These are phyloP conservation scores for Cyberlindnera japonica DNA, from an alignment of 805 yeast species.

Conservation along the genomic window DNA sequence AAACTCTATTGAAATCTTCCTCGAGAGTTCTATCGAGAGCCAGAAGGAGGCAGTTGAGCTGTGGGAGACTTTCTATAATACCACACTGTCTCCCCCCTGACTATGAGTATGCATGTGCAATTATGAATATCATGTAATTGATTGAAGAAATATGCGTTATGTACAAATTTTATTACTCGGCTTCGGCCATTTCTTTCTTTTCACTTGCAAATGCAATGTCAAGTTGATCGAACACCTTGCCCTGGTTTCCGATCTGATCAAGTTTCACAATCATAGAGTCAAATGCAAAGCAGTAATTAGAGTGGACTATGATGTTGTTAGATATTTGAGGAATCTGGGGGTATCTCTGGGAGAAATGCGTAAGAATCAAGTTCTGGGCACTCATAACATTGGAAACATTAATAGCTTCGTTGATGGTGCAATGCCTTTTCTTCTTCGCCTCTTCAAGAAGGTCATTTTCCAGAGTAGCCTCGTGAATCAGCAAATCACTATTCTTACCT, in stretches of 20 bases:
- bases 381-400: slow-evolving; percentile 66
- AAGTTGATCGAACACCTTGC: slow-evolving; percentile 26
- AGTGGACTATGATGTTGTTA: slow-evolving; percentile 26
- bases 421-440: slow-evolving; percentile 78
- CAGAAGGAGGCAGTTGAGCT: slow-evolving; percentile 88
- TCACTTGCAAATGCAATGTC: slow-evolving; percentile 31
- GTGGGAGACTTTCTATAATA: slow-evolving; percentile 86
- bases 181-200: slow-evolving; percentile 22
- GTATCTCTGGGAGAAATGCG: slow-evolving; percentile 93
- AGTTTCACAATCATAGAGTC: slow-evolving; percentile 58
- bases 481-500: slow-evolving; percentile 64
- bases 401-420: slow-evolving; percentile 86
- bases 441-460: slow-evolving; percentile 75
- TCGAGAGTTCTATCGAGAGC: slow-evolving; percentile 86
- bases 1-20: slow-evolving; percentile 81
- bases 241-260: slow-evolving; percentile 40
- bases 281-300: slow-evolving; percentile 51
- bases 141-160: neutral
- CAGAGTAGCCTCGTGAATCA: slow-evolving; percentile 92
- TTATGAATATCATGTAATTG: slow-evolving; percentile 1
- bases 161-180: slow-evolving; percentile 4
- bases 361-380: slow-evolving; percentile 65
- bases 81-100: slow-evolving; percentile 25
- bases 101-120: slow-evolving; percentile 2
- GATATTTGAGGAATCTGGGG: slow-evolving; percentile 48